phyloP scores from a whole-genome alignment of 2,329 filamentous ascomycete genomes.

The Graphilbum fragrans region DNA sequence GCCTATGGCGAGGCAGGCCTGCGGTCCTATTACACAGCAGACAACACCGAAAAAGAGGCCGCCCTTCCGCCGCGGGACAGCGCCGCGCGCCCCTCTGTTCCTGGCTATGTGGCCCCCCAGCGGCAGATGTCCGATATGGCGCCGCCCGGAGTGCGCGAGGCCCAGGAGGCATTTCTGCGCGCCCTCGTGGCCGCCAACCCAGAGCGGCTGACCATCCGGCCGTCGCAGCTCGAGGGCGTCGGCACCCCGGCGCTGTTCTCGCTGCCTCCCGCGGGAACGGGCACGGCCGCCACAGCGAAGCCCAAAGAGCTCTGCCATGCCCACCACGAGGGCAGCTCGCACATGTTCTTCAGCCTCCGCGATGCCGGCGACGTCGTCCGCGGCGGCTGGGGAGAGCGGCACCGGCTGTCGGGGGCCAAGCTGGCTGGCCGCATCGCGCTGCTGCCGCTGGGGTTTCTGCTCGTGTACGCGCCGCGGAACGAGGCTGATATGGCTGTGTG shows the following conservation, averaged over 20 bases:
- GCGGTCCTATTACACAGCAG: background rate
- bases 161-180: constrained; percentile 16
- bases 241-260: constrained; percentile 17
- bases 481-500: constrained; percentile 21
- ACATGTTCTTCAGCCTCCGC: constrained; percentile 22
- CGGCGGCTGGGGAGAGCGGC: constrained; percentile 27
- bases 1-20: background rate
- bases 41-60: background rate
- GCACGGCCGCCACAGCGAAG: background rate
- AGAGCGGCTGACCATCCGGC: constrained; percentile 12
- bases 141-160: constrained; percentile 3
- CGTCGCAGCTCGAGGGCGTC: constrained; percentile 20
- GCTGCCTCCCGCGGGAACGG: background rate
- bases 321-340: constrained; percentile 25
- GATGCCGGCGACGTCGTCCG: constrained; percentile 23
- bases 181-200: constrained; percentile 15
- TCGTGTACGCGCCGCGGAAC: constrained; percentile 27
- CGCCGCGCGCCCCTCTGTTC: constrained; percentile 20
- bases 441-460: constrained; percentile 23
- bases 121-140: constrained; percentile 20
- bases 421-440: constrained; percentile 5
- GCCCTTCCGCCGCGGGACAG: constrained; percentile 12
- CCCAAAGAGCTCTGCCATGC: constrained; percentile 23
- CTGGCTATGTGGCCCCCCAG: constrained; percentile 23
- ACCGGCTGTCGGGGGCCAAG: constrained; percentile 18